Base-by-base conservation (phyloP, 2,329 filamentous ascomycete genomes). In the Pestalotiopsis sp. region DNA sequence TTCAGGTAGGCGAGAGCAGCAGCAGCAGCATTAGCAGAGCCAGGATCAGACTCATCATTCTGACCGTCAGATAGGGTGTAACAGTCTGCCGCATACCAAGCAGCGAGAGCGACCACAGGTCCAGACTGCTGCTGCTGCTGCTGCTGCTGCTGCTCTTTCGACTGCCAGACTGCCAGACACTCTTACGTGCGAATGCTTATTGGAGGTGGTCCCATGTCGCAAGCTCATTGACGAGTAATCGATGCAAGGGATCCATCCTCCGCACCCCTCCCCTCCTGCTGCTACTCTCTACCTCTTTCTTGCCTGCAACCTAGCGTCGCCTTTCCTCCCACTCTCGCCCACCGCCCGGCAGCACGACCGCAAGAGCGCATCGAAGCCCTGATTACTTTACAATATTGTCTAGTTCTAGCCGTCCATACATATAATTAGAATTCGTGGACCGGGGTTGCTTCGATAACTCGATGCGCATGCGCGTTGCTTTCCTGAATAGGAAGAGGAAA, bases 171-270 rank as follows among this genome's bases (percentile, higher is more conserved):
- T 20, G 20, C 20, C 17, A 20, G 17, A 20, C 17, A 20, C 58
- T 58, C 22, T 61, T 61, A 61, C 58, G 58, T 61, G 58, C 58
- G 58, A 39, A 61, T 61, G 35, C 24, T 61, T 13, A 61, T 38
- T 39, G 58, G 14, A 35, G 58, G 26, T 52, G 44, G 58, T 26
- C 58, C 35, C 58, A 61, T 35, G 30, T 38, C 30, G 58, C 58
- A 61, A 35, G 58, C 26, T 61, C 26, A 35, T 61, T 39, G 58
- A 39, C 58, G 58, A 35, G 22, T 61, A 17, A n/a, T 39, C 14
- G 35, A 61, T 61, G 58, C 58, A 61, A 61, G 58, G 58, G 58
- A 26, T 61, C 26, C 35, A 13, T 17, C 24, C 30, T 61, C 22
- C 35, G 10, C 26, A 38, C 58, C 10, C n/a, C 58, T 17, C 24